Percentiles rank a stretch among this genome's conserved stretches.
Conservation (phyloP, 306 rosid genomes). For the Abrus precatorius region DNA sequence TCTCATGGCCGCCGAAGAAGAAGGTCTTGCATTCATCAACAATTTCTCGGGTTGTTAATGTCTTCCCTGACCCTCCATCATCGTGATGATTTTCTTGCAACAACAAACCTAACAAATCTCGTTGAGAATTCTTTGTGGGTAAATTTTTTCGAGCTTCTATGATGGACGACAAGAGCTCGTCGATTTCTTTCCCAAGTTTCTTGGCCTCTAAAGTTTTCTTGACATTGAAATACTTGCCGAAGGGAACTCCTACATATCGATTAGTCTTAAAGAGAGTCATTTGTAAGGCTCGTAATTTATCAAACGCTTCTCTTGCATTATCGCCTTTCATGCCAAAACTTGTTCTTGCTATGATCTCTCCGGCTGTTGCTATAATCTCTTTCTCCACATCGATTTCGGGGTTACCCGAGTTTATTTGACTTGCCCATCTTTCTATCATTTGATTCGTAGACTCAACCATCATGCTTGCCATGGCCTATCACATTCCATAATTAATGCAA, state of each 20-base stretch:
- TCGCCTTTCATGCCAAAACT: slow-evolving; percentile 69
- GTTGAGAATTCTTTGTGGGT: slow-evolving; percentile 30
- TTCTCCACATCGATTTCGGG: slow-evolving; percentile 71
- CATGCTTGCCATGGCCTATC: slow-evolving; percentile 68
- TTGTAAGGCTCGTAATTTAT: slow-evolving; percentile 70
- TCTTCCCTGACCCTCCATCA: slow-evolving; percentile 48
- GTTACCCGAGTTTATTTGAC: slow-evolving; percentile 53
- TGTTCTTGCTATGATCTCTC: slow-evolving; percentile 82
- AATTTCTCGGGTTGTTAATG: slow-evolving; percentile 60
- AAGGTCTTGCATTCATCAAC: slow-evolving; percentile 93
- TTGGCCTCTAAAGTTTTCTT: slow-evolving; percentile 66
- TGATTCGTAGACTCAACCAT: slow-evolving; percentile 71
- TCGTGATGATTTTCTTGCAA: slow-evolving; percentile 53
- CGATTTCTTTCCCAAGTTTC: slow-evolving; percentile 76
- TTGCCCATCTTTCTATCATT: slow-evolving; percentile 76
- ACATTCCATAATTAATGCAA: neutral
- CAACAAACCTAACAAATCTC: slow-evolving; percentile 71
- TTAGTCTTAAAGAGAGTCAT: slow-evolving; percentile 70
- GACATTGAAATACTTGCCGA: slow-evolving; percentile 54
- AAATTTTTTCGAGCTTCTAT: slow-evolving; percentile 54
- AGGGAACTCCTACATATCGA: slow-evolving; percentile 82
- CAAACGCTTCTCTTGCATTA: slow-evolving; percentile 59
- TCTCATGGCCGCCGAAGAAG: slow-evolving; percentile 93
- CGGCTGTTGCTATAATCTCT: slow-evolving; percentile 65
- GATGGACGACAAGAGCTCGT: slow-evolving; percentile 58